Evolutionary conservation across 768 basidiomycete species (phyloP), one percentile per base, ranked within the genome.

Genomic region (Naematelia encephala): DNA sequence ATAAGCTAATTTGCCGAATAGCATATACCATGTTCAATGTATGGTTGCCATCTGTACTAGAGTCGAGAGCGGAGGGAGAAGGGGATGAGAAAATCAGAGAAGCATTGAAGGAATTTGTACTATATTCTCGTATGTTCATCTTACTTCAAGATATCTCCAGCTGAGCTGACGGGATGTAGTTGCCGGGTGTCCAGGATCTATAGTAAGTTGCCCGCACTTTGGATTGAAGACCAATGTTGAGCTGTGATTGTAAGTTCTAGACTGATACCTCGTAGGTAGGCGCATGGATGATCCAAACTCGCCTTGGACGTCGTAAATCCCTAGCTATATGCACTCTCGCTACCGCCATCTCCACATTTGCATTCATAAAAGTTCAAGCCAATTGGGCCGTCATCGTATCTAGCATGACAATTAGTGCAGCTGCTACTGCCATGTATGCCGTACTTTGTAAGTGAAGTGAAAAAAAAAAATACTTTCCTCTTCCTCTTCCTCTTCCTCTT

Each of bases 361-460:
- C 70, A 0, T 77, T 77, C 57, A 71, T 70, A 39, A 30, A 43
- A 1, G 74, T 73, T 2, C 39, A 56, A 21, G 49, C 61, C 28
- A 60, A 68, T n/a, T 67, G 63, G 61, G 75, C 72, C 1, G 70
- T 75, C 22, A 63, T 72, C 19, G 56, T 68, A 34, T 69, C 70
- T 48, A 72, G 73, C 1, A 75, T 73, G 70, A 25, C 73, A 4
- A 70, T 77, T 39, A 63, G 68, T 11, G 56, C 59, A n/a, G 72
- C 75, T 23, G 75, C 72, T 4, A 74, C 73, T 11, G 74, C 74
- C 1, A 77, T 77, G 75, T 77, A 77, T 57, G 75, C 75, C 22
- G 73, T 77, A 3, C 56, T 77, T 8, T 77, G 75, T 75, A 44
- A 65, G 75, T 71, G 3, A 1, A 47, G 10, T 47, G n/a, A n/a